Percentiles rank a stretch among this genome's conserved stretches.
phyloP scores from a whole-genome alignment of 805 yeast genomes.

The Tetrapisispora iriomotensis region DNA sequence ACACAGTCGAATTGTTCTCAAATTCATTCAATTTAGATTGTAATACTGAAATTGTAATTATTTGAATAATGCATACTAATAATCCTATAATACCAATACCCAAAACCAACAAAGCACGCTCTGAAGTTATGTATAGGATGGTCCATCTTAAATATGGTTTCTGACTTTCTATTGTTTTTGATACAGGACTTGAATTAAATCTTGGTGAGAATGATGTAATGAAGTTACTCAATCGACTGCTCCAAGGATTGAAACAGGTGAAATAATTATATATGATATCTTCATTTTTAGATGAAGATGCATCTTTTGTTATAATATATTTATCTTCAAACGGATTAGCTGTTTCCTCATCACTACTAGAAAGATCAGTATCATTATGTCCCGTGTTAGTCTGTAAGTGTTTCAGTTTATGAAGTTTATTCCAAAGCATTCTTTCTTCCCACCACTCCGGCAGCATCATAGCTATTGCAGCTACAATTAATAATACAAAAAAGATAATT shows the following conservation, averaged over 20 bases:
- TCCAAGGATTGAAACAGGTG: conserved; percentile 16
- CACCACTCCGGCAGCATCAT: conserved; percentile 37
- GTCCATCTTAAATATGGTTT: conserved; percentile 29
- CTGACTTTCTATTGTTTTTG: not conserved
- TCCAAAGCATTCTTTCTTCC: conserved; percentile 42
- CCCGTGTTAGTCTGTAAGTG: too few species aligned
- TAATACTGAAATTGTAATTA: conserved; percentile 31
- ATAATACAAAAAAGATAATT: conserved; percentile 31
- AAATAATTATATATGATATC: conserved; percentile 18
- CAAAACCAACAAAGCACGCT: conserved; percentile 41
- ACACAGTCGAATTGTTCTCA: not conserved
- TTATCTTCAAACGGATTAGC: not conserved
- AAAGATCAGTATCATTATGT: not conserved
- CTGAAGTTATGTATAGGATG: conserved; percentile 38
- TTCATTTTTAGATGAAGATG: not conserved
- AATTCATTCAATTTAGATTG: conserved; percentile 5
- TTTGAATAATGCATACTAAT: conserved; percentile 45
- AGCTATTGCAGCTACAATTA: conserved; percentile 34
- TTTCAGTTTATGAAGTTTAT: conserved; percentile 23
- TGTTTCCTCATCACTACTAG: conserved; percentile 3
- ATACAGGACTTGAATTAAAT: not conserved
- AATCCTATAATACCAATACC: conserved; percentile 51
- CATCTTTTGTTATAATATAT: not conserved
- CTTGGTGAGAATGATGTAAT: conserved; percentile 1
- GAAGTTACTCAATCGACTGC: conserved; percentile 6